These are phyloP conservation scores for Trichophaea hybrida DNA, from an alignment of 2,329 filamentous ascomycete genomes.

Conservation along the genomic window DNA sequence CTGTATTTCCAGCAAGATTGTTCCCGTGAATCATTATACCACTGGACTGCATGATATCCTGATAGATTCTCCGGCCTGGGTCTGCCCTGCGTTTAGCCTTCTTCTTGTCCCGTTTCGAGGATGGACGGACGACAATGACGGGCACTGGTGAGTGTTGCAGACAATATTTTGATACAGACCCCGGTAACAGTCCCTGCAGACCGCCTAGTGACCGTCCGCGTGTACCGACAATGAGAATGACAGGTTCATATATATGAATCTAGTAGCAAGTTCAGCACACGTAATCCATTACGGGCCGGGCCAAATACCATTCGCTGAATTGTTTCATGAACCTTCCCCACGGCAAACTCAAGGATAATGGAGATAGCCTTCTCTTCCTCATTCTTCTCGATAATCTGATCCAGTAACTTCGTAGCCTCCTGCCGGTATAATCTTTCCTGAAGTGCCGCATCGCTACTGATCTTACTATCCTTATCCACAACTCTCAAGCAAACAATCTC, in stretches of 20 bases:
- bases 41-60: slow-evolving; percentile 54
- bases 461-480: slow-evolving; percentile 65
- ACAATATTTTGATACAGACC: slow-evolving; percentile 87
- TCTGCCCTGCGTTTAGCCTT: slow-evolving; percentile 73
- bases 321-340: slow-evolving; percentile 78
- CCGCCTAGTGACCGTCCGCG: slow-evolving; percentile 71
- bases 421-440: slow-evolving; percentile 58
- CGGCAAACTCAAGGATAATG: slow-evolving; percentile 70
- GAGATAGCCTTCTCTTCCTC: slow-evolving; percentile 70
- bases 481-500: slow-evolving; percentile 84
- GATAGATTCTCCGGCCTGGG: slow-evolving; percentile 59
- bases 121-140: slow-evolving; percentile 79
- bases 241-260: slow-evolving; percentile 86
- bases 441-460: slow-evolving; percentile 45
- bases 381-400: slow-evolving; percentile 66
- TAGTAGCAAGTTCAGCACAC: slow-evolving; percentile 30
- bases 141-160: slow-evolving; percentile 86
- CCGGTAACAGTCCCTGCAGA: slow-evolving; percentile 72
- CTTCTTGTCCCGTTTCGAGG: slow-evolving; percentile 76
- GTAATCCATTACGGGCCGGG: no score
- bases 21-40: slow-evolving; percentile 16
- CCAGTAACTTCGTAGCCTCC: slow-evolving; percentile 60
- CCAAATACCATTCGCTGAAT: slow-evolving; percentile 71
- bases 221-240: slow-evolving; percentile 81
- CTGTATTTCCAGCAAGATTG: slow-evolving; percentile 15